Base-by-base conservation (phyloP, 306 rosid genomes). In the Amphicarpaea edgeworthii region DNA sequence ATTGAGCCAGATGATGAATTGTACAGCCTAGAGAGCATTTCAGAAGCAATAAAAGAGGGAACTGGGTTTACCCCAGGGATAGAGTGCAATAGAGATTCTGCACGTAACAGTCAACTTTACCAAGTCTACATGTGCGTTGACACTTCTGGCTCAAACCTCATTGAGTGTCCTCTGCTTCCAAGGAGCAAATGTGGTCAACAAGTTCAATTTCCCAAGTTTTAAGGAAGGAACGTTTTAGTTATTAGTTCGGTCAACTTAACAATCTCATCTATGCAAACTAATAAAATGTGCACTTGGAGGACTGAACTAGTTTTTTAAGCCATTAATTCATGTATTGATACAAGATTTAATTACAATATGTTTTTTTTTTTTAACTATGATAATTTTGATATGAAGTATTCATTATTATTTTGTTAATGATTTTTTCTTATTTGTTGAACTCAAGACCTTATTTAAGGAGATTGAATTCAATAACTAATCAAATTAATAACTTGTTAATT, bases 51-150 rank as follows among this genome's bases (percentile, higher is more conserved):
- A 43, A 82, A 90, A 78, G 55, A 80, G 15, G 93, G 70, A 0
- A 42, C 63, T 43, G 91, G 95, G 10, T 61, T 77, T 40, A 34
- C 77, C 0, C 91, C 97, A 11, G 86, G 86, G 8, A 81, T 93
- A 10, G 88, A 86, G 12, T 92, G 97, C 84, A 88, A 88, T 5
- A 83, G 49, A 9, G 91, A 92, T 42, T 77, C 83, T 2, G 68
- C 79, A 0, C 84, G 77, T 15, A 83, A 88, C 64, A 72, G 80
- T 30, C 91, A 88, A 51, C 79, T 92, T 26, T 85, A 87, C 78
- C 92, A 88, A 72, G 70, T 92, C 63, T 84, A 82, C 67, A n/a
- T 92, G 62, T 92, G 97, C 26, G 91, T 88, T 0, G 88, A 92
- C 74, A 84, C 90, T 61, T 79, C 93, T 17, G 93, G 84, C 0